Evolutionary conservation across 2,329 filamentous ascomycete species (phyloP).

Genomic region (Sporothrix schenckii): DNA sequence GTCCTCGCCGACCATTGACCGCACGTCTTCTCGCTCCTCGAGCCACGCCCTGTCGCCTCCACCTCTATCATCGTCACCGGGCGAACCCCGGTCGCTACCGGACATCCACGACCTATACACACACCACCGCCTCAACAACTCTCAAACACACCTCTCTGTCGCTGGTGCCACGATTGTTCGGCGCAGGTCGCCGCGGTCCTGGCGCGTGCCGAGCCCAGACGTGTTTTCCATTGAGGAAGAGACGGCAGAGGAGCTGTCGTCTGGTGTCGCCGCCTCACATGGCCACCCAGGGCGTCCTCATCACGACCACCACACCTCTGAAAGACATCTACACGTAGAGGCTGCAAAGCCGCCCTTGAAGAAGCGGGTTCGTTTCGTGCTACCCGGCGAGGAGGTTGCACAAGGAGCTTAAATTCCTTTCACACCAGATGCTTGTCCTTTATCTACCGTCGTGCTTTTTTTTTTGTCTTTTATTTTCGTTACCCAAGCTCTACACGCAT

Average conservation of each 20-base stretch:
- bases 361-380: conserved; percentile 43
- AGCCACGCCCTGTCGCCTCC: not conserved
- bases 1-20: conserved; percentile 39
- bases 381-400: conserved; percentile 30
- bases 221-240: conserved; percentile 65
- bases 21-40: not conserved
- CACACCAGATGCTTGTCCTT: not conserved
- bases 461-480: not conserved
- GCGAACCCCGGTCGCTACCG: not conserved
- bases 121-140: conserved; percentile 7
- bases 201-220: conserved; percentile 62
- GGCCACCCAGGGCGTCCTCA: not conserved
- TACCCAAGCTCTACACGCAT: conserved; percentile 12
- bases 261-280: conserved; percentile 29
- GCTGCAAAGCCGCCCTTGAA: conserved; percentile 55
- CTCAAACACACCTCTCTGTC: not conserved
- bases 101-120: conserved; percentile 16
- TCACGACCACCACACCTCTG: not conserved
- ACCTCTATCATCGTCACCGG: conserved; percentile 18
- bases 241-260: conserved; percentile 55
- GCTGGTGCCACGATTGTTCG: conserved; percentile 27
- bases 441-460: not conserved
- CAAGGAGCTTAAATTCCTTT: not conserved
- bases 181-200: conserved; percentile 52
- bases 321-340: conserved; percentile 42